Base-by-base conservation (phyloP, 1,284 basidiomycete genomes). In the Microbotryum lychnidis-dioicae region DNA sequence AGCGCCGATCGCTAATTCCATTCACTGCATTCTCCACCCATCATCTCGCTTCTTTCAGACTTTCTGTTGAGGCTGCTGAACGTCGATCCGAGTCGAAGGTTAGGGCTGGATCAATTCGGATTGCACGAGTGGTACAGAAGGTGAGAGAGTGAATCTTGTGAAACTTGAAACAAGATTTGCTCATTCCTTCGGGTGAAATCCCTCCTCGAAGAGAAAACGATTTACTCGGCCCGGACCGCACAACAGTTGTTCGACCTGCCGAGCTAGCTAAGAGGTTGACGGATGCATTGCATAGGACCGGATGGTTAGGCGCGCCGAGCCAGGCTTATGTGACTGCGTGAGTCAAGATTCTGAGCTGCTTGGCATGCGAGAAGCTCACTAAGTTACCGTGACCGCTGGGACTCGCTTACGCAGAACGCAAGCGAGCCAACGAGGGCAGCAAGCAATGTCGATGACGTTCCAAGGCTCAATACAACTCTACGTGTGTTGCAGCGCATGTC, bases 91-190 rank as follows among this genome's bases (percentile, higher is more conserved):
- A 74, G 77, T 5, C 75, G 82, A 59, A 81, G 94, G 7, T 80
- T 89, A 73, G 87, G 83, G 0, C 80, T 97, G 27, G 71, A 78
- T 1, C 84, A 89, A 45, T 82, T 91, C 20, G 80, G 81, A 62
- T 71, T 77, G 6, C 88, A 94, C 74, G 83, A 84, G 0, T 97
- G 93, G 93, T 84, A 83, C 70, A 81, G 80, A 66, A 82, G 84
- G 87, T 86, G 74, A 60, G 78, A 16, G 29, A 14, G 44, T 12
- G 7, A 5, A 52, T 6, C 20, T 2, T 27, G 23, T 3, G 50
- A 23, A 21, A 9, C 21, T 25, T 50, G 47, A 21, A 12, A 18
- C 33, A 33, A 18, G 31, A 4, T 50, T 16, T 59, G 33, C 50
- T 21, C 45, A 16, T 44, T n/a, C 9, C 31, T 46, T n/a, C 25